Evolutionary conservation across 768 basidiomycete genomes (phyloP), one percentile per base, ranked within the genome.

Genomic region (Amylocystis lapponica): DNA sequence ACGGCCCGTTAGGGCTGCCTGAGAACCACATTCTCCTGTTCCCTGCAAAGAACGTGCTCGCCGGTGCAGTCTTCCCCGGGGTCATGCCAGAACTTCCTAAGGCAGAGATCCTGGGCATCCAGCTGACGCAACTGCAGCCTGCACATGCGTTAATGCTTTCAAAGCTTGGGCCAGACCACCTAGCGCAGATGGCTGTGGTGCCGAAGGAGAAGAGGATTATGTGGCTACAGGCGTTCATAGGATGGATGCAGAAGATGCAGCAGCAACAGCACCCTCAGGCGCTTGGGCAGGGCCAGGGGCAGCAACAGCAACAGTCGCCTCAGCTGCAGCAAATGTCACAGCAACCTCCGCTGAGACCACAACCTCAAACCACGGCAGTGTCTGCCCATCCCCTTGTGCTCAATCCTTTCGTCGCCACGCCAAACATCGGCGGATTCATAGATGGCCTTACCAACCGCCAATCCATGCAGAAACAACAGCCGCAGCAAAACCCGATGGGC

Each of bases 51-150:
- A 12, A 29, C 4, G 49, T 47, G 17, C 59, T 80, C n/a, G 57
- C 59, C 2, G 79, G 71, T 17, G 71, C 70, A 0, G 66, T 75
- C 47, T 83, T 81, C 58, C 69, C 71, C 5, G 47, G 47, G 20
- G 78, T 78, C 6, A 58, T 82, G 30, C 78, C 81, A 0, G 73
- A 75, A 43, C 56, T 75, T 45, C 74, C 72, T 4, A 67, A 65
- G 41, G 17, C 41, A 7, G 39, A 44, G 4, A 11, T 32, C 19
- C 19, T 10, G 16, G 48, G 36, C 16, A n/a, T 36, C 25, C 40
- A 16, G 9, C 7, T 27, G 8, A 12, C 30, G 11, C 34, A 19
- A 14, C 16, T 52, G 1, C 48, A 45, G 43, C 38, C 57, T 9
- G 20, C 54, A 13, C 11, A 53, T 32, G 36, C 41, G 4, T 6